phyloP scores from a whole-genome alignment of 108 stramenopile genomes.

The Cyclotella kingstonii region DNA sequence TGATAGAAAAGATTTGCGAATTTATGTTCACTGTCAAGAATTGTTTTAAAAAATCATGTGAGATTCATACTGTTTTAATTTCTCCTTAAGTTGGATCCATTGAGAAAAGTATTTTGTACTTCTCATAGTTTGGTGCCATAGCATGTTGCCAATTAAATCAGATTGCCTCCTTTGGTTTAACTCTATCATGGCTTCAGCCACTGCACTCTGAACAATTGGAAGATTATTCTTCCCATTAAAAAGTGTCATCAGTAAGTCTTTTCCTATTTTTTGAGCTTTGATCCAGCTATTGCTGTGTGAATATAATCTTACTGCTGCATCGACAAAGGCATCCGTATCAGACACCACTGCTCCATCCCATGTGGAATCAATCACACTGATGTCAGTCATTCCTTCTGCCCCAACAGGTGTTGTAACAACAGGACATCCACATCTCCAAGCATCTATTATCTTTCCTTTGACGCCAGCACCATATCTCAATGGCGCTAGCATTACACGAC shows the following conservation, averaged over 20 bases:
- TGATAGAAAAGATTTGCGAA: no score
- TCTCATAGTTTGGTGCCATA: slow-evolving; percentile 61
- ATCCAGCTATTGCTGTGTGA: slow-evolving; percentile 24
- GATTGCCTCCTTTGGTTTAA: slow-evolving; percentile 26
- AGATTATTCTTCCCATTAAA: slow-evolving; percentile 39
- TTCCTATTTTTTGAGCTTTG: slow-evolving; percentile 20
- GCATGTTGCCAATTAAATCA: slow-evolving; percentile 45
- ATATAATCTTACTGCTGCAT: slow-evolving; percentile 49
- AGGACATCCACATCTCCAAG: slow-evolving; percentile 71
- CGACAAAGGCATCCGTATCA: slow-evolving; percentile 45
- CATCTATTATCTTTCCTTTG: slow-evolving; percentile 84
- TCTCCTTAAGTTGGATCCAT: slow-evolving; percentile 73
- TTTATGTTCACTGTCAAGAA: no score
- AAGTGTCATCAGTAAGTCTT: slow-evolving; percentile 19
- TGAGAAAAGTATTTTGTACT: slow-evolving; percentile 76
- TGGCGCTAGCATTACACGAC: slow-evolving; percentile 67
- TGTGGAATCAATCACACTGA: not conserved
- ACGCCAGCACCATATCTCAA: slow-evolving; percentile 83
- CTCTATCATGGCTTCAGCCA: slow-evolving; percentile 19
- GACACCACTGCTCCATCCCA: slow-evolving; percentile 58
- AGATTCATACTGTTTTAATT: not conserved
- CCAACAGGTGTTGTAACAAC: slow-evolving; percentile 79
- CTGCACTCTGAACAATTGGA: slow-evolving; percentile 11
- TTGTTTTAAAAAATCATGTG: no score
- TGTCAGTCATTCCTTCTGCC: slow-evolving; percentile 60